phyloP scores from a whole-genome alignment of 1,139 yeast species.

The Taphrina pruni region DNA sequence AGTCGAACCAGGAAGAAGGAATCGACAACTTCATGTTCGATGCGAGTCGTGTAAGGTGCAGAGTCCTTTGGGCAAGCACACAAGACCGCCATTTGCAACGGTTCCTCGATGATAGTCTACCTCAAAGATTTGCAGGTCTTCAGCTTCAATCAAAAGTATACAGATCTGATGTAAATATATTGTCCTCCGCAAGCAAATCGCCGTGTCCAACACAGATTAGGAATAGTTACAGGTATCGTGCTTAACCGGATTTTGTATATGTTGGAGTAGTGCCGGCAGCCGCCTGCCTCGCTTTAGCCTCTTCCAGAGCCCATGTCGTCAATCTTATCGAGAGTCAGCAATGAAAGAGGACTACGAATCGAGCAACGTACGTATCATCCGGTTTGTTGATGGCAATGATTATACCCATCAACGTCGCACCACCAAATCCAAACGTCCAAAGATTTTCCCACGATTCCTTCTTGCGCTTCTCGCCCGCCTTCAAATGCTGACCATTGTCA shows the following conservation, averaged over 20 bases:
- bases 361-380: slow-evolving; percentile 28
- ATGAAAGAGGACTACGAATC: no score
- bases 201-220: background rate
- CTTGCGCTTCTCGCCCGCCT: slow-evolving; percentile 26
- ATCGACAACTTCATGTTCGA: no score
- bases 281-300: slow-evolving; percentile 36
- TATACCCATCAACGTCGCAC: slow-evolving; percentile 16
- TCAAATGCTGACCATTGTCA: background rate
- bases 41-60: no score
- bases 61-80: no score
- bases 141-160: background rate
- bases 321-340: slow-evolving; percentile 1
- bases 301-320: slow-evolving; percentile 40
- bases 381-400: slow-evolving; percentile 28
- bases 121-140: no score
- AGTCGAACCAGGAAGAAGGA: background rate
- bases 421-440: slow-evolving; percentile 37
- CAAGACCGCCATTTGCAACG: no score
- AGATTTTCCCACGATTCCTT: slow-evolving; percentile 40
- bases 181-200: slow-evolving; percentile 10
- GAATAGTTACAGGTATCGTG: background rate
- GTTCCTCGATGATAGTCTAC: no score
- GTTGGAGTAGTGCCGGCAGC: slow-evolving; percentile 38
- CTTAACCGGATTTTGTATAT: slow-evolving; percentile 31
- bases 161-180: background rate